Conservation (phyloP, 768 basidiomycete species). For the Termitomyces sp. region DNA sequence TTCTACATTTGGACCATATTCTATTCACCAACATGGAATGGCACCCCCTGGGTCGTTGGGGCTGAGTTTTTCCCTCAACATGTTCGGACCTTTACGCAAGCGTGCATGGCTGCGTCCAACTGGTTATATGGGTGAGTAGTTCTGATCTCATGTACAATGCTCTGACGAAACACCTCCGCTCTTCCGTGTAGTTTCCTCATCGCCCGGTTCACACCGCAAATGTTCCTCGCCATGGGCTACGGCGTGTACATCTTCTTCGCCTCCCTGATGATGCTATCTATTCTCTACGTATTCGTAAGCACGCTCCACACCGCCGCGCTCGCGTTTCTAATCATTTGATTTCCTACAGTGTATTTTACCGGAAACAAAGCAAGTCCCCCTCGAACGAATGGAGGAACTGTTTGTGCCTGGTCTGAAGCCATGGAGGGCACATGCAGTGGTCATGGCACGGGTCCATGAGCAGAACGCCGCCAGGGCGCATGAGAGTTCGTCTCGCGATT, state of each 20-base stretch:
- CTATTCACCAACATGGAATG: constrained; percentile 37
- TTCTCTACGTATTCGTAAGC: constrained; percentile 28
- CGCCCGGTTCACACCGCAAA: constrained; percentile 31
- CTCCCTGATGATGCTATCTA: constrained; percentile 25
- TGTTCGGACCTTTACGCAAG: constrained; percentile 30
- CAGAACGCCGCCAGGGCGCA: constrained; percentile 6
- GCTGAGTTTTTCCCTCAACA: constrained; percentile 39
- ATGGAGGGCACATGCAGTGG: constrained; percentile 27
- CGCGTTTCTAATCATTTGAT: background rate
- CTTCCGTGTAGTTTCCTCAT: constrained; percentile 23
- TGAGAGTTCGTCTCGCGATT: constrained; percentile 4
- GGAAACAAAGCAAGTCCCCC: constrained; percentile 34
- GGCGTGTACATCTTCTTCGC: constrained; percentile 34
- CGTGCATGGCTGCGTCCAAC: constrained; percentile 29
- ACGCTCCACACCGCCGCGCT: too few species aligned
- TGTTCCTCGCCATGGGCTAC: constrained; percentile 30
- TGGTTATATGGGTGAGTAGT: constrained; percentile 25
- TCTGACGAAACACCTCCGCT: background rate
- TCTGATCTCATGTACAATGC: background rate
- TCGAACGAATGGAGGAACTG: constrained; percentile 37
- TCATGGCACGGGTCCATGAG: constrained; percentile 21
- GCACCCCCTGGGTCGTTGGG: constrained; percentile 39
- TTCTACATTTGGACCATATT: constrained; percentile 34
- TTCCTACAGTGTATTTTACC: constrained; percentile 25
- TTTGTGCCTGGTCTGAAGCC: constrained; percentile 28